Evolutionary conservation across 2,329 filamentous ascomycete species (phyloP).

Genomic region (Aspergillus japonicus): DNA sequence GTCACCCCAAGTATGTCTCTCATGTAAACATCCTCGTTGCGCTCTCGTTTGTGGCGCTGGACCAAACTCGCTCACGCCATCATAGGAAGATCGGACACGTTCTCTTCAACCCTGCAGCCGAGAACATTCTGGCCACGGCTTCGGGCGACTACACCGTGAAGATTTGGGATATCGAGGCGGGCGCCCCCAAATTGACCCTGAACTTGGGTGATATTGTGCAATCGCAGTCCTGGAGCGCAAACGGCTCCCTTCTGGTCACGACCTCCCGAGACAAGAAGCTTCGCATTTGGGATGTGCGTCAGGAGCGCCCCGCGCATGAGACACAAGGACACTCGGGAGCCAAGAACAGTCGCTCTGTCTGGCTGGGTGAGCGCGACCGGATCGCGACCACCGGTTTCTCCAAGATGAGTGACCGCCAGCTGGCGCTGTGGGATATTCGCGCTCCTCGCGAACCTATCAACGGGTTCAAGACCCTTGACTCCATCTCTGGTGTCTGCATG

Average conservation of each 20-base stretch:
- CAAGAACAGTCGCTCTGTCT: constrained; percentile 95
- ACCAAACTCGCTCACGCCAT: constrained; percentile 18
- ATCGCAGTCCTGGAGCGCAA: constrained; percentile 91
- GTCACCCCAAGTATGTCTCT: constrained; percentile 72
- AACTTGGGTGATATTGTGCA: constrained; percentile 92
- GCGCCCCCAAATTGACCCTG: constrained; percentile 70
- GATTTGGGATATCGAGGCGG: constrained; percentile 87
- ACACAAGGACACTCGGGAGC: constrained; percentile 82
- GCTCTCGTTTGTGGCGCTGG: background rate
- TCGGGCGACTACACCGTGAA: constrained; percentile 95
- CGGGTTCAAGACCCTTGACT: constrained; percentile 86
- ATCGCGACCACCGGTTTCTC: constrained; percentile 97
- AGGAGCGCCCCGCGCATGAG: constrained; percentile 84
- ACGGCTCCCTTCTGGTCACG: constrained; percentile 80
- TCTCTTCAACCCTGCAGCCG: constrained; percentile 93
- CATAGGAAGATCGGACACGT: constrained; percentile 94
- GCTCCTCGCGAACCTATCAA: constrained; percentile 77
- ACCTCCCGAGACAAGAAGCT: constrained; percentile 98
- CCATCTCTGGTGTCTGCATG: constrained; percentile 97
- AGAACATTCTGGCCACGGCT: constrained; percentile 90
- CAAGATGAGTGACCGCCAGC: constrained; percentile 94
- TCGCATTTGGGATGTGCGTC: constrained; percentile 93
- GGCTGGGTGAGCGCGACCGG: constrained; percentile 95
- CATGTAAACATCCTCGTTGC: background rate
- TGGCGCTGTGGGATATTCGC: constrained; percentile 92